Conservation (phyloP, 2,329 filamentous ascomycete genomes). For the Alternaria triticimaculans region DNA sequence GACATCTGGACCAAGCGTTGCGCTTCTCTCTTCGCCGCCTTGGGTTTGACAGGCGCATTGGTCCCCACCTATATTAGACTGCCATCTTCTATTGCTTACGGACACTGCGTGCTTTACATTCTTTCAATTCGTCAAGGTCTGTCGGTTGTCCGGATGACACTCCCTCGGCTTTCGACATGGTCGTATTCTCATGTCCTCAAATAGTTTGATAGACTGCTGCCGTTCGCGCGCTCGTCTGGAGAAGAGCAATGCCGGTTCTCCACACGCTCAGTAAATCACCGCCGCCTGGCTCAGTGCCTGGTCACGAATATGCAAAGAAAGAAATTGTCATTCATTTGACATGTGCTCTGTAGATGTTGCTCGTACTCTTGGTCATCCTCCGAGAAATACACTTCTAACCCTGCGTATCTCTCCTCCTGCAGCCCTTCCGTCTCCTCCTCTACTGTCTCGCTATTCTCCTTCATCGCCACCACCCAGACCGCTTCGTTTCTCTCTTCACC, state of each 20-base stretch:
- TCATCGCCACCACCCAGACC: not conserved
- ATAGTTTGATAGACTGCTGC: not conserved
- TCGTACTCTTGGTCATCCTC: not conserved
- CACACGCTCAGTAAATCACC: not conserved
- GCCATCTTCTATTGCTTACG: not conserved
- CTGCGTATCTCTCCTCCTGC: not conserved
- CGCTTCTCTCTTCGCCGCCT: not conserved
- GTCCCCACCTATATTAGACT: not conserved
- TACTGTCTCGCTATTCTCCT: not conserved
- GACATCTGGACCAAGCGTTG: not conserved
- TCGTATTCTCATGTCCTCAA: not conserved
- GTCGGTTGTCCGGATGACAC: not conserved
- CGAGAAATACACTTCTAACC: not conserved
- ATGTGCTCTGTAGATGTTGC: conserved; percentile 1
- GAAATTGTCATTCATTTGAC: conserved; percentile 5
- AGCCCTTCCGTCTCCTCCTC: not conserved
- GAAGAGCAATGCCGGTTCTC: not conserved
- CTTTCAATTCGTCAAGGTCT: not conserved
- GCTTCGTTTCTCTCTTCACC: not conserved
- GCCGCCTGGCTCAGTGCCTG: not conserved
- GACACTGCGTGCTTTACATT: not conserved
- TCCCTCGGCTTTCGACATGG: not conserved
- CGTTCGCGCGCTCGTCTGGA: not conserved
- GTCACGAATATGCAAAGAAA: not conserved
- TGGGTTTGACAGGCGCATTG: not conserved